Evolutionary conservation across 768 basidiomycete species (phyloP).

Genomic region (Pleurotus citrinopileatus): DNA sequence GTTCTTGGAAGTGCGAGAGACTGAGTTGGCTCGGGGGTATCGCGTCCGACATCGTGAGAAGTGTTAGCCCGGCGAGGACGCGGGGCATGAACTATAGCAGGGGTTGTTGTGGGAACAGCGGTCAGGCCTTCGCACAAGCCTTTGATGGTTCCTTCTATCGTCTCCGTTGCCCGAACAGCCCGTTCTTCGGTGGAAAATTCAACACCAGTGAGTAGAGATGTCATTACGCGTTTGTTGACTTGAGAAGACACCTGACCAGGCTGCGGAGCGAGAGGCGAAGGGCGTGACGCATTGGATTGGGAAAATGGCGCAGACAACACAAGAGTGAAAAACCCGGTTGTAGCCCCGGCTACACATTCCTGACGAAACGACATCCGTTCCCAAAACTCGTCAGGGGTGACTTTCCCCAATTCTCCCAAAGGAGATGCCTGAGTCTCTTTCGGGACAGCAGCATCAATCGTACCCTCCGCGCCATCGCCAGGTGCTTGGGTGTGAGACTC

Average conservation of each 20-base stretch:
- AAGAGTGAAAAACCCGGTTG: constrained; percentile 92
- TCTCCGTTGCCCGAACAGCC: constrained; percentile 66
- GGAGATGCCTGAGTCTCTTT: constrained; percentile 14
- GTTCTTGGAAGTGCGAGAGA: constrained; percentile 48
- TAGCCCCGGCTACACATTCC: constrained; percentile 86
- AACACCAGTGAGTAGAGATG: constrained; percentile 65
- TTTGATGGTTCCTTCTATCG: constrained; percentile 64
- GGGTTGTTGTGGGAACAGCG: constrained; percentile 18
- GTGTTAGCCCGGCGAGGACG: constrained; percentile 11
- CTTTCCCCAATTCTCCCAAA: constrained; percentile 56
- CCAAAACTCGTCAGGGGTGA: constrained; percentile 86
- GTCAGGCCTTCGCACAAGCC: constrained; percentile 69
- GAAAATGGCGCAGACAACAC: constrained; percentile 35
- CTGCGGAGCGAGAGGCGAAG: constrained; percentile 45
- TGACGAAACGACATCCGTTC: constrained; percentile 96
- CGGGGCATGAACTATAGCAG: constrained; percentile 16
- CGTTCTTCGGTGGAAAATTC: constrained; percentile 74
- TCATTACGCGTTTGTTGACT: constrained; percentile 68
- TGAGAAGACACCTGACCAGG: constrained; percentile 62
- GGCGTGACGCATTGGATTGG: constrained; percentile 9
- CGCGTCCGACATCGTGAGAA: constrained; percentile 24
- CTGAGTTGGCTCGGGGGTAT: constrained; percentile 38
- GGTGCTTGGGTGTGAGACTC: constrained; percentile 24
- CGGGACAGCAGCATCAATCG: constrained; percentile 17
- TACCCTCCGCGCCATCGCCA: constrained; percentile 16